These are phyloP conservation scores for Aspergillus texensis DNA, from an alignment of 2,329 filamentous ascomycete species.

Conservation along the genomic window DNA sequence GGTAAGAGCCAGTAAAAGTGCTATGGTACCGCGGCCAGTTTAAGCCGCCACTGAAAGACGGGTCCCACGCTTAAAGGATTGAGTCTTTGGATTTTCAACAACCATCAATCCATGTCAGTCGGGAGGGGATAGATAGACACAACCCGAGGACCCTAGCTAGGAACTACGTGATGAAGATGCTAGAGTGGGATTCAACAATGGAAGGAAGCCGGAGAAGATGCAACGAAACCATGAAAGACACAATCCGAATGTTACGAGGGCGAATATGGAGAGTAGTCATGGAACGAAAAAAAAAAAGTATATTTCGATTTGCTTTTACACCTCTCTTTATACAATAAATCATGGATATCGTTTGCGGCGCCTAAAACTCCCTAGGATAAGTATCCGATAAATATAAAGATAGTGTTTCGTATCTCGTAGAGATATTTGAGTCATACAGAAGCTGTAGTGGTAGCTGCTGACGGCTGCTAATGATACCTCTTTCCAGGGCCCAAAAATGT, in stretches of 20 bases:
- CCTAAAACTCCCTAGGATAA: background rate
- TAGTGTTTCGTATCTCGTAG: background rate
- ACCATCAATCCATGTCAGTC: constrained; percentile 23
- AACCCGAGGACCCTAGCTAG: background rate
- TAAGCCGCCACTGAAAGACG: background rate
- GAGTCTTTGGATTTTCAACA: constrained; percentile 34
- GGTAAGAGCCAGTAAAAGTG: constrained; percentile 41
- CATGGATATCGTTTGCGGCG: background rate
- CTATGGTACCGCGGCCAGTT: background rate
- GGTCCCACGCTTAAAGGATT: background rate
- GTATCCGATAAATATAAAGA: background rate
- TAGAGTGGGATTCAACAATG: constrained; percentile 6
- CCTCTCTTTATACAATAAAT: background rate
- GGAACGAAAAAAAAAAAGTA: background rate
- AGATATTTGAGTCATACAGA: background rate
- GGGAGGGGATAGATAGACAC: background rate
- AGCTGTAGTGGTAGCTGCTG: background rate
- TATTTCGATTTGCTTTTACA: background rate
- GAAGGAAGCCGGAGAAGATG: background rate
- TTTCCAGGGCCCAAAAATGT: background rate
- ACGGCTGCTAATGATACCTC: background rate
- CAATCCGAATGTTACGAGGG: background rate
- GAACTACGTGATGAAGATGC: background rate
- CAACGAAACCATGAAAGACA: background rate
- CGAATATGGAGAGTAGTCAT: background rate